A percentile compares a stretch with the other conserved stretches of the same genome.
Evolutionary conservation across 345 rosid genomes (phyloP).

Genomic region (Bretschneidera sinensis): DNA sequence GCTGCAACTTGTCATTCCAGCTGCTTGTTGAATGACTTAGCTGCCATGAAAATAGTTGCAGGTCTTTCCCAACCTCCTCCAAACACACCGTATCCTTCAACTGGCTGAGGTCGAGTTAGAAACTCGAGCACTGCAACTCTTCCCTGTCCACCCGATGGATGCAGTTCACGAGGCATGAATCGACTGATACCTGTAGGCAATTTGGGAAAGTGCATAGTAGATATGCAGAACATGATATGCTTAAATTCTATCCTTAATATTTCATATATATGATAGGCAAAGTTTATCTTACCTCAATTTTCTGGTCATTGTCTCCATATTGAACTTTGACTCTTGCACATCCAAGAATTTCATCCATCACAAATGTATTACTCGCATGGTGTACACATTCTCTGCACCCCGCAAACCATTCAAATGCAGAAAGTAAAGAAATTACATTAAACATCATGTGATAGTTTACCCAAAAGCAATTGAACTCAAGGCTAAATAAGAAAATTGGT

Average conservation of each 20-base stretch:
- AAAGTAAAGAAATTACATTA: too few relatives aligned
- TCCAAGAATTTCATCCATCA: too few relatives aligned
- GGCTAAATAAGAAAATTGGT: too few relatives aligned
- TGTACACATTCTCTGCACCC: too few relatives aligned
- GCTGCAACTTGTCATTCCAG: constrained; percentile 26
- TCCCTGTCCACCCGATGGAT: constrained; percentile 53
- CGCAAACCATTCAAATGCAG: too few relatives aligned
- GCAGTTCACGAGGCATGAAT: constrained; percentile 67
- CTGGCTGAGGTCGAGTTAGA: constrained; percentile 39
- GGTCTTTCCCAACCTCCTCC: constrained; percentile 67
- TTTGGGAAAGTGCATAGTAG: neutral
- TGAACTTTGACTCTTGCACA: constrained; percentile 58
- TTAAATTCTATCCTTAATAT: neutral
- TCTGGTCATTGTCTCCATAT: constrained; percentile 41
- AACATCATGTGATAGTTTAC: too few relatives aligned
- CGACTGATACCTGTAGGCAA: constrained; percentile 41
- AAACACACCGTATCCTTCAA: constrained; percentile 48
- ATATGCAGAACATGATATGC: too few relatives aligned
- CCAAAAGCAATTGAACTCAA: too few relatives aligned
- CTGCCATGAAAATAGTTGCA: constrained; percentile 44
- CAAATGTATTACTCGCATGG: too few relatives aligned
- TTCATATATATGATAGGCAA: neutral
- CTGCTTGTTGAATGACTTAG: constrained; percentile 42
- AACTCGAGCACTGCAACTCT: constrained; percentile 54
- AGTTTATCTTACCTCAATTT: constrained; percentile 45